Base-by-base conservation (phyloP, 2,329 filamentous ascomycete species). In the Didymella exigua region DNA sequence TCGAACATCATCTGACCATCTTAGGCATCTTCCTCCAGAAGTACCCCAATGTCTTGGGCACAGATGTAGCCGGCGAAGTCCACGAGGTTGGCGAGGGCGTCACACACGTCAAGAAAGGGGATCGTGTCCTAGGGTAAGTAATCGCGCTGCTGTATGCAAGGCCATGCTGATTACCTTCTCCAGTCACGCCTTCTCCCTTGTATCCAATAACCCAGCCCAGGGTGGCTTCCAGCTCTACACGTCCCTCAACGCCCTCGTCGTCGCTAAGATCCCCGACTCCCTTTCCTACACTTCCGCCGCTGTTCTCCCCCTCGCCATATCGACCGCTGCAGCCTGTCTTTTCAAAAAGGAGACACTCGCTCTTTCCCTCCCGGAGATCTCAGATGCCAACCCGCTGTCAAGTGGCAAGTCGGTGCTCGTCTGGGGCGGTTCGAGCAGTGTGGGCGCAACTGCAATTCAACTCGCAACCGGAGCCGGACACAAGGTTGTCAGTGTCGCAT, bases 371-470 rank as follows among this genome's bases (percentile, higher is more conserved):
- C 77, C 79, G 0, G 68, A 65, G 23, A 59, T 26, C 42, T 74
- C 76, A 1, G 70, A 72, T 9, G 59, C 72, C 11, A 65, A 62
- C 40, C 56, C 71, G 7, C 62, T 70, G 21, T 67, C 69, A 37
- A 59, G 52, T 2, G 59, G 57, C 26, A 78, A 78, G 63, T 74
- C 73, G 5, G 65, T 80, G 11, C 60, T 84, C 5, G 66, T 84
- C 13, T 84, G 81, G 79, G 82, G 82, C n/a, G 83, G 82, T 0
- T 76, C 79, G 2, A 66, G 64, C 56, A 70, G 66, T 29, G 67
- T 81, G 13, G 69, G 80, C 19, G 77, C 79, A 24, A 71, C 66
- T 3, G 78, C 76, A 0, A 76, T 81, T 37, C 79, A 82, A 52
- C 63, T 80, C 4, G 78, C 77, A 0, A 70, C 63, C 0, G 74